Percentiles rank a stretch among this genome's conserved stretches.
These are phyloP conservation scores for Annona cherimola DNA, from an alignment of 164 flowering plant genomes.

Conservation along the genomic window DNA sequence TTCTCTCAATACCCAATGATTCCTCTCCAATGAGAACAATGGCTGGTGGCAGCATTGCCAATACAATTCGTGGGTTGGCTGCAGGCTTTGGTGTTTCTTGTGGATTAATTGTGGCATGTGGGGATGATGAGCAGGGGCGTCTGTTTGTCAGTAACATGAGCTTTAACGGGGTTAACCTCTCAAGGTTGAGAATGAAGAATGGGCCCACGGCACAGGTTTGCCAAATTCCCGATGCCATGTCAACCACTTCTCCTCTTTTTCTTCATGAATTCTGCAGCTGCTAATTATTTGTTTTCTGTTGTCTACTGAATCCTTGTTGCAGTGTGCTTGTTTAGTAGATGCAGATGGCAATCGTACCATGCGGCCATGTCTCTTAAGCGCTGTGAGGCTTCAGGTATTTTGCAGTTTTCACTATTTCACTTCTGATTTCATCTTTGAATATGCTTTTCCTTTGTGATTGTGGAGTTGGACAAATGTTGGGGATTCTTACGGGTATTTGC, in stretches of 20 bases:
- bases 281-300: background rate
- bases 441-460: too few relatives aligned
- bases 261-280: background rate
- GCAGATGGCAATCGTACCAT: conserved; percentile 85
- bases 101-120: conserved; percentile 89
- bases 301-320: conserved; percentile 2
- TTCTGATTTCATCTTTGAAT: too few relatives aligned
- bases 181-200: conserved; percentile 63
- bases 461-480: background rate
- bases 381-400: conserved; percentile 80
- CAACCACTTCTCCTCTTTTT: background rate
- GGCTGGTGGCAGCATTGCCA: conserved; percentile 96
- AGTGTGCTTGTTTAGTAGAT: conserved; percentile 98
- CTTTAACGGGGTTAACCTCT: conserved; percentile 53
- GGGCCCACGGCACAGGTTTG: conserved; percentile 84
- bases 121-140: conserved; percentile 80
- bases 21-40: conserved; percentile 51
- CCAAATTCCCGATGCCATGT: background rate
- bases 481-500: background rate
- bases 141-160: conserved; percentile 66
- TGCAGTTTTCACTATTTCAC: background rate
- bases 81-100: conserved; percentile 68
- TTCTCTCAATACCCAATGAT: conserved; percentile 35
- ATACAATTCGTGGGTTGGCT: conserved; percentile 79
- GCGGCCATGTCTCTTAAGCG: conserved; percentile 84